A percentile compares a stretch with the other conserved stretches of the same genome.
Evolutionary conservation across 2,329 filamentous ascomycete species (phyloP).

Genomic region (Ilyonectria sp.): DNA sequence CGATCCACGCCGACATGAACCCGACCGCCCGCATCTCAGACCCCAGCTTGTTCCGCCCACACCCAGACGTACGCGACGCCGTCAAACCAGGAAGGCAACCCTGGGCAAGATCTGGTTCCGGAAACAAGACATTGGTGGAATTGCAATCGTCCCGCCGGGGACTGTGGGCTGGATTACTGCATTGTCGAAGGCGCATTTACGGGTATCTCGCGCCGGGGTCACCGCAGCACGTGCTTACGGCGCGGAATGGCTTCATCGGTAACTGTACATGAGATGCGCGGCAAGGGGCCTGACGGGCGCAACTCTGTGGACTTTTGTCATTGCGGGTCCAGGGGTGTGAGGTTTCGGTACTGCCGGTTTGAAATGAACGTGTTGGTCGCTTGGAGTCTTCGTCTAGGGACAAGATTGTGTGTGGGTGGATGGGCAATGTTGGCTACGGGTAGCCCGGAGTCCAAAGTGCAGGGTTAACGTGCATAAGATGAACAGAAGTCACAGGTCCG

Average conservation of each 20-base stretch:
- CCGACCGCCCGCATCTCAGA: not conserved
- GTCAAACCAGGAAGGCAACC: not conserved
- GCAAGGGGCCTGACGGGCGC: not conserved
- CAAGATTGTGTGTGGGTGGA: not conserved
- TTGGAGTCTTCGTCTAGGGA: no score
- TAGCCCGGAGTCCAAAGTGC: no score
- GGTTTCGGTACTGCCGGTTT: not conserved
- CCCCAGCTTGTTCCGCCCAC: not conserved
- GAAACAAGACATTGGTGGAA: constrained; percentile 8
- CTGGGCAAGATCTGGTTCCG: not conserved
- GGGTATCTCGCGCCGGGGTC: not conserved
- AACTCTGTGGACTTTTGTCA: not conserved
- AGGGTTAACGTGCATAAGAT: no score
- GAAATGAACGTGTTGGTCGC: not conserved
- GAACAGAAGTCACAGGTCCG: no score
- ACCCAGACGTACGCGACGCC: not conserved
- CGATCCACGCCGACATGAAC: not conserved
- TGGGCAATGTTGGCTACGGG: not conserved
- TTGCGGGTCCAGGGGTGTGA: not conserved
- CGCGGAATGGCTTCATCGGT: constrained; percentile 24
- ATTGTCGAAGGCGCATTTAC: not conserved
- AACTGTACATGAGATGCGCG: not conserved
- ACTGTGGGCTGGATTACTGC: not conserved
- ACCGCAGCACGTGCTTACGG: constrained; percentile 24
- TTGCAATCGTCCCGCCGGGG: not conserved